Percentiles rank a stretch among this genome's conserved stretches.
phyloP scores from a whole-genome alignment of 108 stramenopile genomes.

The Schizochytrium sp. region DNA sequence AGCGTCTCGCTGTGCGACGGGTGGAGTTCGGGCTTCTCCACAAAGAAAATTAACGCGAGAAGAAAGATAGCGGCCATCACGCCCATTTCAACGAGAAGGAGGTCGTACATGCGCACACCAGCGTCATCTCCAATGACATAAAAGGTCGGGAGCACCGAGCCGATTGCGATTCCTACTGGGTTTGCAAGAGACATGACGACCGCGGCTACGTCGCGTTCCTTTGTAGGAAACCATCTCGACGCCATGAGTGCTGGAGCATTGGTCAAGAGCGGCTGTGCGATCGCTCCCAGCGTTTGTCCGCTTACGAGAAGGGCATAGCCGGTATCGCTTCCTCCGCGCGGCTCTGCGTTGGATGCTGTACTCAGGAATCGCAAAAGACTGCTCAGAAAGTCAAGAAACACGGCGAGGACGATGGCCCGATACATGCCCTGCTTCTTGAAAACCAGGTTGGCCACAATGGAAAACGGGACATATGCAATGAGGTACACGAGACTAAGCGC shows the following conservation, averaged over 20 bases:
- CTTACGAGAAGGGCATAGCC: slow-evolving; percentile 16
- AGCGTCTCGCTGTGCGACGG: slow-evolving; percentile 13
- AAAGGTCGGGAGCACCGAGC: slow-evolving; percentile 25
- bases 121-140: not conserved
- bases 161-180: slow-evolving; percentile 39
- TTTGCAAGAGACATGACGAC: slow-evolving; percentile 23
- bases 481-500: slow-evolving; percentile 20
- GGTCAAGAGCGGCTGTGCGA: slow-evolving; percentile 36
- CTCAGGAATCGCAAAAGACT: not conserved
- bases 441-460: not conserved
- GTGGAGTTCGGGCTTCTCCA: slow-evolving; percentile 17
- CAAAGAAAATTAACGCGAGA: not conserved
- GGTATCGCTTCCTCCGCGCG: not conserved
- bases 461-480: slow-evolving; percentile 25
- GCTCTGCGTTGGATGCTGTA: not conserved
- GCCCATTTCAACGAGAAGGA: not conserved
- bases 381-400: not conserved
- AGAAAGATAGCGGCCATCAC: not conserved
- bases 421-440: not conserved
- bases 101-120: not conserved
- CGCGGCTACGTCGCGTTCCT: slow-evolving; percentile 36
- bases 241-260: slow-evolving; percentile 32
- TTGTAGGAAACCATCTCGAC: slow-evolving; percentile 29
- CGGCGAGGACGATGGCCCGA: not conserved
- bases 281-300: slow-evolving; percentile 31